phyloP scores from a whole-genome alignment of 345 rosid genomes.

The Aquilaria yunnanensis region DNA sequence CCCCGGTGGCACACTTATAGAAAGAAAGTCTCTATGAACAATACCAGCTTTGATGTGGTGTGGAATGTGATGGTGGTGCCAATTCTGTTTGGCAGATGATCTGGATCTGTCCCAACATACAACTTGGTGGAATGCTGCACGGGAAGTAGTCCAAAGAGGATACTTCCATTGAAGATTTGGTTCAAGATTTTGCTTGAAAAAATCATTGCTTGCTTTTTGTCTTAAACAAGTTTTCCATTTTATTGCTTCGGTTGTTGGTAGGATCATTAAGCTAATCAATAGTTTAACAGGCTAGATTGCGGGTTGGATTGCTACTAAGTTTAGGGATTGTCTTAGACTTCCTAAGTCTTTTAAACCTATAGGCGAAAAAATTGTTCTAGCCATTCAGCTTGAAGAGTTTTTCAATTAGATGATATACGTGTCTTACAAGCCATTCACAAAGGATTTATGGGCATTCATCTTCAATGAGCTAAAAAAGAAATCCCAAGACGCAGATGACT shows the following conservation, averaged over 20 bases:
- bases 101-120: slow-evolving; percentile 33
- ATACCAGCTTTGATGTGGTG: not conserved
- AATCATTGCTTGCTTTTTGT: not conserved
- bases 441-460: slow-evolving; percentile 46
- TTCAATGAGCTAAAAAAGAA: slow-evolving; percentile 31
- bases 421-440: slow-evolving; percentile 32
- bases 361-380: not conserved
- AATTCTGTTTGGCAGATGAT: slow-evolving; percentile 43
- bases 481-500: slow-evolving; percentile 29
- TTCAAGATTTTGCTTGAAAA: not conserved
- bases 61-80: slow-evolving; percentile 20
- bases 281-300: not conserved
- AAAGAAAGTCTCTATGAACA: not conserved
- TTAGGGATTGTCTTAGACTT: too few relatives aligned
- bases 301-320: not conserved
- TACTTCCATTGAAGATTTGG: slow-evolving; percentile 21
- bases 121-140: slow-evolving; percentile 49
- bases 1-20: not conserved
- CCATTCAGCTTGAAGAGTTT: slow-evolving; percentile 27
- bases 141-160: slow-evolving; percentile 14
- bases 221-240: not conserved
- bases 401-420: slow-evolving; percentile 26
- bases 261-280: too few relatives aligned
- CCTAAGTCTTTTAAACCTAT: too few relatives aligned
- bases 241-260: not conserved